phyloP scores from a whole-genome alignment of 306 rosid species.

The Benincasa hispida region DNA sequence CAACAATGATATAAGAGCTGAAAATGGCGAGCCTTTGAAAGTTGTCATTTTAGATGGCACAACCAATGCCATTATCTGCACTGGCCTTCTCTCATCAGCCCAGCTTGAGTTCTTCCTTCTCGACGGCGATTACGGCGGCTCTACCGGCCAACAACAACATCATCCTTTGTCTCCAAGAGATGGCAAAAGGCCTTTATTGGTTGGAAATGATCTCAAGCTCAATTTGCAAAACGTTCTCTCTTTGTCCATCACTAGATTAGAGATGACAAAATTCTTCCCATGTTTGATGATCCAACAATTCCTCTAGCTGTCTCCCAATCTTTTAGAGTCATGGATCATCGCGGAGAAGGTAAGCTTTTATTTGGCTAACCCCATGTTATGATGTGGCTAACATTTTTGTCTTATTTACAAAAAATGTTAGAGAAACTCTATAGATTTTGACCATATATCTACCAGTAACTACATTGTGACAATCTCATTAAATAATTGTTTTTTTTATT shows the following conservation, averaged over 20 bases:
- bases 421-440: too few relatives aligned
- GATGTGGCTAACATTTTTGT: too few relatives aligned
- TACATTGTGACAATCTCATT: too few relatives aligned
- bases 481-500: too few relatives aligned
- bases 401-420: too few relatives aligned
- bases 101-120: background rate
- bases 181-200: background rate
- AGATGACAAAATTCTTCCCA: background rate
- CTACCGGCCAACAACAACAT: too few relatives aligned
- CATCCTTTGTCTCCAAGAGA: background rate
- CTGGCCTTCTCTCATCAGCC: background rate
- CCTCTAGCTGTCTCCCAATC: background rate
- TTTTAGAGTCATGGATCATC: background rate
- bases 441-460: too few relatives aligned
- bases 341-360: background rate
- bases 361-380: too few relatives aligned
- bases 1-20: background rate
- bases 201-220: background rate
- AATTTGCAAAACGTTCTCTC: background rate
- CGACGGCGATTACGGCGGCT: background rate
- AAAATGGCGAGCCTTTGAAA: background rate
- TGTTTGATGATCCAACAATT: background rate
- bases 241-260: background rate
- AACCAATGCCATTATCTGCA: background rate
- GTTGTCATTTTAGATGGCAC: background rate